Base-by-base conservation (phyloP, 2,329 filamentous ascomycete species). In the Verticillium nonalfalfae region DNA sequence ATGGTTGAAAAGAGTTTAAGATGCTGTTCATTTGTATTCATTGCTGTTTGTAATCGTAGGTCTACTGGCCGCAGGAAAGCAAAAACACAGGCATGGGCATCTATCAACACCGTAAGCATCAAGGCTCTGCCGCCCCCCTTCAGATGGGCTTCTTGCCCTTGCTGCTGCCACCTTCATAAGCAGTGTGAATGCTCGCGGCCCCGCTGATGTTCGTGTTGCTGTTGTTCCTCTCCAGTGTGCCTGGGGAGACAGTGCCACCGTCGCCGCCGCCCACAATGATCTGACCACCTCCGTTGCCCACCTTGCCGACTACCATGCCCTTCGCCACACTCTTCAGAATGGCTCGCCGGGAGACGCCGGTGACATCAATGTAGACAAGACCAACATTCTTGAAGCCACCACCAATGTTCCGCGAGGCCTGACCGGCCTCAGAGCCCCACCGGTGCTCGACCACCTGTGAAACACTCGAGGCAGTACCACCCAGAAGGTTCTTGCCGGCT, bases 311-410 rank as follows among this genome's bases (percentile, higher is more conserved):
- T 0, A 96, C 88, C 95, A 99, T 98, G 50, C 95, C 93, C 79
- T 96, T 97, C 21, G 93, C 95, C 1, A 98, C 95, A 52, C 90
- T 91, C 80, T 97, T 99, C 72, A 99, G 85, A 54, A 99, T 86
- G 0, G 95, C 95, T 64, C 88, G 86, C 52, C 95, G 84, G 60
- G 91, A 96, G 1, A 99, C 95, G 39, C 95, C 95, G 0, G 93
- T 90, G 1, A 96, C 94, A 69, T 99, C 95, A 63, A 99, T 97
- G 72, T 99, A 99, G 36, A 99, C 95, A 34, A 99, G 81, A 6
- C 93, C 95, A 7, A 98, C 95, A 67, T 98, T 99, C 81, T 95
- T 97, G 69, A 97, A 88, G 31, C 93, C 94, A 5, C 91, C 89
- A 1, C 92, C 90, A 21, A 99, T 75, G 59, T 90, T 82, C 52